A percentile compares a stretch with the other conserved stretches of the same genome.
These are phyloP conservation scores for Glutinoglossum americanum DNA, from an alignment of 495 filamentous ascomycete species.

Conservation along the genomic window DNA sequence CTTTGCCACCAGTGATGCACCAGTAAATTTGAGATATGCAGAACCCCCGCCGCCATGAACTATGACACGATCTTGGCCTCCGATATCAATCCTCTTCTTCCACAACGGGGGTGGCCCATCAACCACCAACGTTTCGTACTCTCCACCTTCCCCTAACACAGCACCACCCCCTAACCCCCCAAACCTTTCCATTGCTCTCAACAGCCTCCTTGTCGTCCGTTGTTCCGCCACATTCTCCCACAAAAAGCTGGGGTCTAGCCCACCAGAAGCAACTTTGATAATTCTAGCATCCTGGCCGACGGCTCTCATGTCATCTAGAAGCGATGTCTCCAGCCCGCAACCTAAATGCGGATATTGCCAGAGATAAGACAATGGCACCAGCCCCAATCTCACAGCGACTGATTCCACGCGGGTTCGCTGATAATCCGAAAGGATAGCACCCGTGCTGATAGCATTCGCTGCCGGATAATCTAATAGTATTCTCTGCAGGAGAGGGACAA, in stretches of 20 bases:
- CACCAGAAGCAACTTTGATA: conserved; percentile 85
- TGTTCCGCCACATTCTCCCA: conserved; percentile 57
- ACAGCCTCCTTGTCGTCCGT: conserved; percentile 28
- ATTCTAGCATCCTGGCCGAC: conserved; percentile 63
- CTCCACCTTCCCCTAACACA: conserved; percentile 77
- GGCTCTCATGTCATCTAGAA: conserved; percentile 64
- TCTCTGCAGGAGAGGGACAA: conserved; percentile 46
- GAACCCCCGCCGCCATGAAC: conserved; percentile 49
- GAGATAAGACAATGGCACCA: conserved; percentile 63
- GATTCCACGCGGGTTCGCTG: conserved; percentile 88
- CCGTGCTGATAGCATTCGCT: conserved; percentile 67
- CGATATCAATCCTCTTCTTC: conserved; percentile 45
- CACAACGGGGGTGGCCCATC: conserved; percentile 56
- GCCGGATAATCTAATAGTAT: conserved; percentile 44
- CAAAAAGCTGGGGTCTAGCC: conserved; percentile 57
- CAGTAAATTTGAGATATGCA: conserved; percentile 35
- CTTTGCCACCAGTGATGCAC: conserved; percentile 35
- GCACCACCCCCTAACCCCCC: conserved; percentile 39
- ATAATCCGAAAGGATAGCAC: conserved; percentile 85
- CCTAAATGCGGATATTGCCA: conserved; percentile 70
- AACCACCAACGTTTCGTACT: conserved; percentile 85
- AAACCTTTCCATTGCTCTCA: conserved; percentile 46
- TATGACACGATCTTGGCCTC: conserved; percentile 26
- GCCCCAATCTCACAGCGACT: conserved; percentile 52
- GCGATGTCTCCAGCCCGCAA: conserved; percentile 19